Evolutionary conservation across 2,329 filamentous ascomycete genomes (phyloP), one percentile per base, ranked within the genome.

Genomic region (Chrysoporthe cubensis): DNA sequence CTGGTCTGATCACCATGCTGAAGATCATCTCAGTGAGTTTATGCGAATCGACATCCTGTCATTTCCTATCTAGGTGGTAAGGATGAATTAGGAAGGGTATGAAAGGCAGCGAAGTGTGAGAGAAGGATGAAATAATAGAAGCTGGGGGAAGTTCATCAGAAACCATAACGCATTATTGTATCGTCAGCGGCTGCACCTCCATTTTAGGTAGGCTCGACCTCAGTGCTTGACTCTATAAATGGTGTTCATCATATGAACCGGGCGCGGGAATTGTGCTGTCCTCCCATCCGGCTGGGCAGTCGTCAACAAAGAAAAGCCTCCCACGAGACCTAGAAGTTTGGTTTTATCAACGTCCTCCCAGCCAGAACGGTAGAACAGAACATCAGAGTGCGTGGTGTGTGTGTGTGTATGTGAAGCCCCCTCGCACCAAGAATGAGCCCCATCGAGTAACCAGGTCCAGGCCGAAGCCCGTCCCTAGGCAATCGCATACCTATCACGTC

Each of bases 361-460:
- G 84, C 84, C 85, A 81, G 37, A 44, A 83, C 84, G 80, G 42
- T 32, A 11, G 26, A 32, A 80, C 82, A 83, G 80, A 79, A 79
- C 71, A 82, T 80, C 80, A 80, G 76, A 80, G 79, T 7, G n/a
- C 2, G 5, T 26, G 18, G 62, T 71, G 46, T 75, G 77, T 75
- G 87, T 78, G 76, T 77, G n/a, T 26, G 2, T 40, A 8, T 50
- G 54, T 67, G 68, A 81, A 79, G 81, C 82, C 91, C 91, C 91
- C 93, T 97, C 94, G 94, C 91, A 87, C 94, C 95, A 91, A 97
- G 93, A 97, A 97, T 98, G 94, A 97, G 95, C 95, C 95, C 95
- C 95, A 97, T 98, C 94, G 94, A 97, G 95, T 98, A 96, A 97
- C 92, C 86, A 81, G 79, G 78, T 76, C 72, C 66, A 72, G 43